Conservation (phyloP, 768 basidiomycete genomes). For the Termitomyces sp. region DNA sequence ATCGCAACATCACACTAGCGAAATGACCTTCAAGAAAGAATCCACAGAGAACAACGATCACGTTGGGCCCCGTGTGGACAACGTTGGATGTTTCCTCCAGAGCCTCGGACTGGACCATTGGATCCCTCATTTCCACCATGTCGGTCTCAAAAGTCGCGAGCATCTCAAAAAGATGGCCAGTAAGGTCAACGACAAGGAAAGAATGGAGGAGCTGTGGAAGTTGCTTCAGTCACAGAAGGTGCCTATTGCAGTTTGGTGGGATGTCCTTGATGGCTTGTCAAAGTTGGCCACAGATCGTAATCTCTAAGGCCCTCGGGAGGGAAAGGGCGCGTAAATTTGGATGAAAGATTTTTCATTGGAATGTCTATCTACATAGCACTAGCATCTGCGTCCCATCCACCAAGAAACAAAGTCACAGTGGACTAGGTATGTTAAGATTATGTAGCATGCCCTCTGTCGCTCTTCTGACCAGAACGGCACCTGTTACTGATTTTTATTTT, state of each 20-base stretch:
- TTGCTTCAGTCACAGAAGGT: conserved; percentile 2
- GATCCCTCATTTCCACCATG: neutral
- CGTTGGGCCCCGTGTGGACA: neutral
- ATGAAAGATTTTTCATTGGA: neutral
- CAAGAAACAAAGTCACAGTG: neutral
- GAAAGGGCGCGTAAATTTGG: neutral
- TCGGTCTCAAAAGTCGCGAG: neutral
- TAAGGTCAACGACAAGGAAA: neutral
- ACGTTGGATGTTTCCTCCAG: neutral
- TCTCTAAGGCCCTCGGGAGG: neutral
- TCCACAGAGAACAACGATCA: neutral
- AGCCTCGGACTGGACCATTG: neutral
- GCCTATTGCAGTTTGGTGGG: conserved; percentile 7
- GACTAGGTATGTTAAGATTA: neutral
- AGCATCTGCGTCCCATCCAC: neutral
- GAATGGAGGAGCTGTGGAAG: conserved; percentile 4
- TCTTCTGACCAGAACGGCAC: neutral
- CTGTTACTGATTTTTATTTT: neutral
- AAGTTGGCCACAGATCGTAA: neutral
- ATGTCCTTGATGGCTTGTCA: neutral
- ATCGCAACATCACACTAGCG: neutral
- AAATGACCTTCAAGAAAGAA: neutral
- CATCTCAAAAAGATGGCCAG: neutral
- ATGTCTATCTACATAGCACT: neutral
- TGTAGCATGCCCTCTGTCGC: no score